These are phyloP conservation scores for Staphylotrichum tortipilum DNA, from an alignment of 495 filamentous ascomycete genomes.

Conservation along the genomic window DNA sequence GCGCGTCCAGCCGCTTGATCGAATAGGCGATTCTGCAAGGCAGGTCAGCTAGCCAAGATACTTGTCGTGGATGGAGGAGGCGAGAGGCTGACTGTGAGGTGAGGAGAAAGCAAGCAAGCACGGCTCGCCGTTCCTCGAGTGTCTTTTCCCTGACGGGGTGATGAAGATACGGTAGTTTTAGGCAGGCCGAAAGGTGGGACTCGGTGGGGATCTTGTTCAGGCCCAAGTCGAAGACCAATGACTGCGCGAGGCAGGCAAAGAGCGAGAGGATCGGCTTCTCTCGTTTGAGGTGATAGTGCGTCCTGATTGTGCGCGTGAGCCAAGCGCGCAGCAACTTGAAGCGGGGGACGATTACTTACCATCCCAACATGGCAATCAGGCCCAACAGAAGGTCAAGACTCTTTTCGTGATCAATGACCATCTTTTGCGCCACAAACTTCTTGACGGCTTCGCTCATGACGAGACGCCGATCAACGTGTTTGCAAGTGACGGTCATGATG, in stretches of 20 bases:
- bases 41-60: not conserved
- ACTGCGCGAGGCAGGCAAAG: slow-evolving; percentile 41
- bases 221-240: slow-evolving; percentile 46
- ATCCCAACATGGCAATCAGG: slow-evolving; percentile 39
- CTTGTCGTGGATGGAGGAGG: not conserved
- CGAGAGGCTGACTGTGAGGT: slow-evolving; percentile 40
- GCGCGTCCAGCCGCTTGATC: slow-evolving; percentile 36
- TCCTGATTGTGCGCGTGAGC: slow-evolving; percentile 3
- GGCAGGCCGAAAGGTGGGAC: slow-evolving; percentile 12
- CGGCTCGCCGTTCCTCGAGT: slow-evolving; percentile 45
- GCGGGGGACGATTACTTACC: slow-evolving; percentile 23
- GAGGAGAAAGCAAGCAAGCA: slow-evolving; percentile 45
- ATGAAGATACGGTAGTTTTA: slow-evolving; percentile 3
- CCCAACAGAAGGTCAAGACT: slow-evolving; percentile 50
- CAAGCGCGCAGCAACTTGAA: not conserved
- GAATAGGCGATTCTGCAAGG: slow-evolving; percentile 21
- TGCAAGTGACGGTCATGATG: slow-evolving; percentile 39
- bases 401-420: slow-evolving; percentile 41
- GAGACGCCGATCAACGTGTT: slow-evolving; percentile 10
- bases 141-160: slow-evolving; percentile 28
- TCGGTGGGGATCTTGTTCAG: slow-evolving; percentile 40
- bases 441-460: slow-evolving; percentile 28
- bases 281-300: slow-evolving; percentile 11
- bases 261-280: slow-evolving; percentile 35
- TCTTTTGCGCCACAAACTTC: slow-evolving; percentile 36